These are phyloP conservation scores for Suillus subalutaceus DNA, from an alignment of 768 basidiomycete species.

Conservation along the genomic window DNA sequence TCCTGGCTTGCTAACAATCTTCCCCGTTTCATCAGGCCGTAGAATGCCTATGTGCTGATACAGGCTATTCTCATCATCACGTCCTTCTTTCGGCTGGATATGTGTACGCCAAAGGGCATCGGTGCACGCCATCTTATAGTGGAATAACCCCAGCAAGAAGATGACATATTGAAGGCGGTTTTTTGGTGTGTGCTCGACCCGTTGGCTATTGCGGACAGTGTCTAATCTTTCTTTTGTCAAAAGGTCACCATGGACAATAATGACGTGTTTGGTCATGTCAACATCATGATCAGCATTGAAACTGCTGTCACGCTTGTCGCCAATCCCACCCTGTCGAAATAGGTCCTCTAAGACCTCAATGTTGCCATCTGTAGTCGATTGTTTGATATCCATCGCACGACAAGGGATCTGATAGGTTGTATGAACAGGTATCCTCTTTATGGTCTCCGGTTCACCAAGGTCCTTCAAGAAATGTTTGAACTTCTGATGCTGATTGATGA, in stretches of 20 bases:
- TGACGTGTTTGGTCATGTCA: conserved; percentile 16
- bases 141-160: conserved; percentile 38
- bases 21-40: conserved; percentile 35
- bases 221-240: conserved; percentile 23
- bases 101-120: conserved; percentile 25
- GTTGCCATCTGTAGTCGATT: too few relatives aligned
- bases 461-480: background rate
- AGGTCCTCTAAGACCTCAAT: conserved; percentile 21
- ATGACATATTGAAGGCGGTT: conserved; percentile 35
- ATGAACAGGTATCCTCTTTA: background rate
- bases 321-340: conserved; percentile 10
- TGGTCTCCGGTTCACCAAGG: background rate
- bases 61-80: conserved; percentile 20
- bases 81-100: conserved; percentile 12
- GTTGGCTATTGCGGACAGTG: conserved; percentile 17
- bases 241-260: conserved; percentile 28
- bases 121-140: conserved; percentile 36
- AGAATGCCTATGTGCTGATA: conserved; percentile 25
- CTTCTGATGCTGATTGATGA: background rate
- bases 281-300: conserved; percentile 1
- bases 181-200: conserved; percentile 33
- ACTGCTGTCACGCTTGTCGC: background rate
- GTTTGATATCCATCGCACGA: conserved; percentile 26
- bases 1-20: conserved; percentile 35
- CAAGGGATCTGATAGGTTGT: background rate